A percentile compares a stretch with the other conserved stretches of the same genome.
Conservation (phyloP, 2,329 filamentous ascomycete species). For the Hypoxylon sp. region DNA sequence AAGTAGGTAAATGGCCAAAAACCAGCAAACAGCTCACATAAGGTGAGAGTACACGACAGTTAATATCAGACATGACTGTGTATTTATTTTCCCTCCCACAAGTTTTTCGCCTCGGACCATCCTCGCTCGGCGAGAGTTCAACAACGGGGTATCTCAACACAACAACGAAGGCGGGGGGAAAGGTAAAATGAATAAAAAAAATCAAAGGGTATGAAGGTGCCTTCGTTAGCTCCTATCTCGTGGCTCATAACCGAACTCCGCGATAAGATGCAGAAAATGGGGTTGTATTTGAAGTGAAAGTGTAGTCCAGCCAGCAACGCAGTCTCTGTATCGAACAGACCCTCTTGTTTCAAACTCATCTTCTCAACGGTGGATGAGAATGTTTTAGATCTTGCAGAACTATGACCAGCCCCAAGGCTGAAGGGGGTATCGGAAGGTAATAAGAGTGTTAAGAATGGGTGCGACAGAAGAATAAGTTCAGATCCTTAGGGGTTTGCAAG, state of each 20-base stretch:
- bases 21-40: slow-evolving; percentile 38
- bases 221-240: slow-evolving; percentile 42
- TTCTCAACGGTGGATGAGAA: slow-evolving; percentile 30
- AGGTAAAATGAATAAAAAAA: slow-evolving; percentile 36
- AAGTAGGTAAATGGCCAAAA: slow-evolving; percentile 34
- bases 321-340: slow-evolving; percentile 25
- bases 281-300: slow-evolving; percentile 40
- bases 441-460: slow-evolving; percentile 32
- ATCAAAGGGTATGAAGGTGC: slow-evolving; percentile 44
- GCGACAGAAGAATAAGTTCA: slow-evolving; percentile 39
- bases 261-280: slow-evolving; percentile 39
- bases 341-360: slow-evolving; percentile 32
- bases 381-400: slow-evolving; percentile 37
- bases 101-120: slow-evolving; percentile 40
- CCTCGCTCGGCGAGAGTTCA: slow-evolving; percentile 47
- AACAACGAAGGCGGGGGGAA: slow-evolving; percentile 43
- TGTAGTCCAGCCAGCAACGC: slow-evolving; percentile 46
- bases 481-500: slow-evolving; percentile 40
- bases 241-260: slow-evolving; percentile 43
- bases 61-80: slow-evolving; percentile 19
- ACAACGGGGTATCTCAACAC: slow-evolving; percentile 50
- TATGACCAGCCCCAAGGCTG: slow-evolving; percentile 40
- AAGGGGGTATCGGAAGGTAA: slow-evolving; percentile 44
- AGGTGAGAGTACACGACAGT: slow-evolving; percentile 34
- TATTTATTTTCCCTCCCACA: slow-evolving; percentile 32